These are phyloP conservation scores for Saccharomycopsis malanga DNA, from an alignment of 805 yeast species.

Conservation along the genomic window DNA sequence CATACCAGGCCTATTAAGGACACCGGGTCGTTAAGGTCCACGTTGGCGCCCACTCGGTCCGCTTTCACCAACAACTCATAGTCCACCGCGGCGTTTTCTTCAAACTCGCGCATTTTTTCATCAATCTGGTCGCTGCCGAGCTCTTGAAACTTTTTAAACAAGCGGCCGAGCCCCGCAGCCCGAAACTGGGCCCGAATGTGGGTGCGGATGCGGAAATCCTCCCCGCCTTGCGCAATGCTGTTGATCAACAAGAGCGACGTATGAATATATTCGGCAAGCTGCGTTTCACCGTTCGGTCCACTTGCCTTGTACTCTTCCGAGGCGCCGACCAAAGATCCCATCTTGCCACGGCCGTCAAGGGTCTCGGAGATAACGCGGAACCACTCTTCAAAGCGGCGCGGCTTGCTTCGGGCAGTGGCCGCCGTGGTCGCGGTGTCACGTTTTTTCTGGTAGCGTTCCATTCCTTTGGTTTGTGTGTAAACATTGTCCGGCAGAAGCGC, in stretches of 20 bases:
- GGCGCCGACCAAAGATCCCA: constrained; percentile 91
- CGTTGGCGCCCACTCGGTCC: constrained; percentile 37
- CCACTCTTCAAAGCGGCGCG: constrained; percentile 43
- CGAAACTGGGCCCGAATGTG: constrained; percentile 49
- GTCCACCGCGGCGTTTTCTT: constrained; percentile 18
- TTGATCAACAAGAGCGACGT: constrained; percentile 65
- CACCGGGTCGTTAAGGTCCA: constrained; percentile 64
- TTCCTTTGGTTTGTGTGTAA: constrained; percentile 14
- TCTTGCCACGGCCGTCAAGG: constrained; percentile 76
- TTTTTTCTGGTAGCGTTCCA: constrained; percentile 11
- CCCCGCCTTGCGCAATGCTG: constrained; percentile 46
- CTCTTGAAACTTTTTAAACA: constrained; percentile 31
- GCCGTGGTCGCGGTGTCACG: not conserved
- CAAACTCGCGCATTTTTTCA: constrained; percentile 24
- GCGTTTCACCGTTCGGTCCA: constrained; percentile 47
- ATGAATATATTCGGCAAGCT: constrained; percentile 62
- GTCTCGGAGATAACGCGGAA: constrained; percentile 56
- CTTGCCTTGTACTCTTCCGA: constrained; percentile 65
- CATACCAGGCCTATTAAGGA: constrained; percentile 57
- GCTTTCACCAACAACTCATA: constrained; percentile 23
- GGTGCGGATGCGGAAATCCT: constrained; percentile 36
- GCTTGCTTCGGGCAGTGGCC: constrained; percentile 16
- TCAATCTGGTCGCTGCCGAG: constrained; percentile 35
- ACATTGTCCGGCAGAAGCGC: constrained; percentile 27
- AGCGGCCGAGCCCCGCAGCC: constrained; percentile 32